Base-by-base conservation (phyloP, 441 rosid genomes). In the Cnidoscolus chayamansa region DNA sequence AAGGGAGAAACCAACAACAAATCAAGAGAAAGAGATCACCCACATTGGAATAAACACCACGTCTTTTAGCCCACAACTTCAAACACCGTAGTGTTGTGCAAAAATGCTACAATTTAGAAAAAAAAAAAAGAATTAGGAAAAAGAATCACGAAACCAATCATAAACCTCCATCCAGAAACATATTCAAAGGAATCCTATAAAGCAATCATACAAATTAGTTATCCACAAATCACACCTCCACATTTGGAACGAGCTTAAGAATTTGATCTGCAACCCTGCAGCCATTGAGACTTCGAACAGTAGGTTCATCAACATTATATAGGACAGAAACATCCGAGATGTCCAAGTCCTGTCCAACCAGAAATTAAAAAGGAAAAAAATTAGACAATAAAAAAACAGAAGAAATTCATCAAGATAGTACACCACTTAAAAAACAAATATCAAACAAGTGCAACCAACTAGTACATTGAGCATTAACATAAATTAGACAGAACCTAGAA, bases 181-280 rank as follows among this genome's bases (percentile, higher is more conserved):
- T 16, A 59, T 61, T 25, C 8, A 48, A 73, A 37, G 57, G 77
- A 66, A 64, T 55, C 40, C 50, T 62, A 11, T 54, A 50, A 16
- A 66, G 6, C 45, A 40, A 40, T 40, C 45, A 40, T 3, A 40
- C 7, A 40, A 40, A 40, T 40, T 40, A 5, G 45, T 40, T 40
- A 40, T 4, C 45, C 45, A 5, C 45, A 40, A 40, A 6, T 3
- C 45, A 3, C 71, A 86, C 97, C 98, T 92, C 89, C 78, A 85
- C 78, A 80, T 89, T 89, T 63, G 97, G 97, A 81, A 94, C 96
- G 66, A 89, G 96, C 78, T 89, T 92, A 67, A 94, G 91, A 75
- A 94, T 94, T 87, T 87, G 97, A 83, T 92, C 98, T 31, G 98
- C 97, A 82, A 94, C 98, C 79, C 97, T 84, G 84, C 98, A 94